A percentile compares a stretch with the other conserved stretches of the same genome.
Conservation (phyloP, 2,329 filamentous ascomycete genomes). For the Gnomoniopsis smithogilvyi region DNA sequence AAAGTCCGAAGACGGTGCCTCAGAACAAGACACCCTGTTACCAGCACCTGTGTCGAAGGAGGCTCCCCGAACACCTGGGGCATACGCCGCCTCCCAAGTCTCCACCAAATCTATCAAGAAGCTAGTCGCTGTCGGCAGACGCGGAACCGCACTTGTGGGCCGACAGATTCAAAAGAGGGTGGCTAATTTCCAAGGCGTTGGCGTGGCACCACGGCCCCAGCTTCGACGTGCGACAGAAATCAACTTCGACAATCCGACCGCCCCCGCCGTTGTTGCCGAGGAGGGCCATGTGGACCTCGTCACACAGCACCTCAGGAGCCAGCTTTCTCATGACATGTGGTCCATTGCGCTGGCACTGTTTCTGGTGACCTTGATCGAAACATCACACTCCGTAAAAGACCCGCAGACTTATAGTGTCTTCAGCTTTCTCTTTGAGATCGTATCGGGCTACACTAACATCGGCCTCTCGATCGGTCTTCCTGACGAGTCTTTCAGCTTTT, state of each 20-base stretch:
- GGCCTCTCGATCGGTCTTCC: constrained; percentile 9
- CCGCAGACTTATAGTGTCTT: constrained; percentile 55
- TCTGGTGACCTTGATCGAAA: constrained; percentile 59
- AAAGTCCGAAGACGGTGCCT: not conserved
- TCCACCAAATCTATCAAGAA: constrained; percentile 14
- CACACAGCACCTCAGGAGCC: constrained; percentile 55
- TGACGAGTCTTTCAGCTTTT: constrained; percentile 12
- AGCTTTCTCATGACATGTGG: constrained; percentile 67
- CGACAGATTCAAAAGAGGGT: constrained; percentile 26
- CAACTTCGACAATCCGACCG: constrained; percentile 14
- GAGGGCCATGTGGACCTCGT: constrained; percentile 20
- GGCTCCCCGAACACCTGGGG: constrained; percentile 2
- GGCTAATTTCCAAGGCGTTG: constrained; percentile 23
- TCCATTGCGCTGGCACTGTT: constrained; percentile 60
- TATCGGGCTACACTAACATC: constrained; percentile 24
- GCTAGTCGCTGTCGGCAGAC: constrained; percentile 16
- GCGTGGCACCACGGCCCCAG: constrained; percentile 16
- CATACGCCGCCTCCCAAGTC: constrained; percentile 8
- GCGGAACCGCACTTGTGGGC: constrained; percentile 27
- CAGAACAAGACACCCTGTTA: constrained; percentile 1
- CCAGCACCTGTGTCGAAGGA: not conserved
- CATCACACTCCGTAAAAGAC: constrained; percentile 47
- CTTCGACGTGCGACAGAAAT: constrained; percentile 11
- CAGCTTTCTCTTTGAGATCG: constrained; percentile 57
- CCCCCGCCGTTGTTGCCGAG: constrained; percentile 1